Evolutionary conservation across 73 alveolate genomes (phyloP).

Genomic region (Paramecium sonneborni): DNA sequence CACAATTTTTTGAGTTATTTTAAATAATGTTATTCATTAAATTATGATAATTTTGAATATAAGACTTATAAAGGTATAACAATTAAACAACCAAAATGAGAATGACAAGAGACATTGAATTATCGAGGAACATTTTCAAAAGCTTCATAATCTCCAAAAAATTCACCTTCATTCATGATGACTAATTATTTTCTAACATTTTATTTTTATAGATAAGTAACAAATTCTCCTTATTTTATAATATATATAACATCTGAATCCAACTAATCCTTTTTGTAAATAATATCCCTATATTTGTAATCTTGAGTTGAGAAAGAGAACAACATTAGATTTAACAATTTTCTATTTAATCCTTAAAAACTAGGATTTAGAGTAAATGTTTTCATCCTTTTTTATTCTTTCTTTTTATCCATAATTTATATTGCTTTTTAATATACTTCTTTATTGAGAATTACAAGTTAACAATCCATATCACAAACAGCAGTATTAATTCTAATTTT

Average conservation of each 20-base stretch:
- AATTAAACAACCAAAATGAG: neutral
- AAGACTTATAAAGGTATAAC: neutral
- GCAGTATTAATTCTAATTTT: neutral
- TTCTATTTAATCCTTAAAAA: neutral
- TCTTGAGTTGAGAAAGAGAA: neutral
- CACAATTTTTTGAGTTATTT: neutral
- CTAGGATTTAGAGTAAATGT: neutral
- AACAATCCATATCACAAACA: neutral
- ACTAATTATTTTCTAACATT: neutral
- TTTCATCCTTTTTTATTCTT: neutral
- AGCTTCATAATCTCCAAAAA: conserved; percentile 50
- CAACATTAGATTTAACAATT: neutral
- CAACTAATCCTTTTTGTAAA: neutral
- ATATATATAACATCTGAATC: neutral
- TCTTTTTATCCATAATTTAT: neutral
- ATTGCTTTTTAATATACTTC: neutral
- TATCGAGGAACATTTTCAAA: neutral
- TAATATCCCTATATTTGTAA: neutral
- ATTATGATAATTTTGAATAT: neutral
- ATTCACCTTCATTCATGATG: neutral
- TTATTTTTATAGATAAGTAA: neutral
- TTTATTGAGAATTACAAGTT: neutral
- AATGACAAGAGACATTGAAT: neutral
- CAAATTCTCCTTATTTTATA: conserved; percentile 36
- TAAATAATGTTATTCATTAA: neutral